A percentile compares a stretch with the other conserved stretches of the same genome.
These are phyloP conservation scores for Tuber magnatum DNA, from an alignment of 495 filamentous ascomycete genomes.

Conservation along the genomic window DNA sequence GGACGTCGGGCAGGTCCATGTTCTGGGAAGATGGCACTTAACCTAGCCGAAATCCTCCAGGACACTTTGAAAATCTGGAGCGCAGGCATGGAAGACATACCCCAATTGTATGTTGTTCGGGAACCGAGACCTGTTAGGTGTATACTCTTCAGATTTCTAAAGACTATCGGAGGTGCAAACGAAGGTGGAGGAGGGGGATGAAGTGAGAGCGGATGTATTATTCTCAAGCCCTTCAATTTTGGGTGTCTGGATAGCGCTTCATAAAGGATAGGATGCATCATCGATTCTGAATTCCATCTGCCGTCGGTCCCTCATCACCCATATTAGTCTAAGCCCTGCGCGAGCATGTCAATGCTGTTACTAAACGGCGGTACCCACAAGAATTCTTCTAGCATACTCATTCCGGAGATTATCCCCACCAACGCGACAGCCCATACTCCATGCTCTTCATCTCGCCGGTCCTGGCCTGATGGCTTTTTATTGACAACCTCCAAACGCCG, in stretches of 20 bases:
- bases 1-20: neutral
- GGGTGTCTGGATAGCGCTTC: constrained; percentile 18
- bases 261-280: constrained; percentile 30
- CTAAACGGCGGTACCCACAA: constrained; percentile 15
- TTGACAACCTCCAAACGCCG: constrained; percentile 22
- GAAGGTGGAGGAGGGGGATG: neutral
- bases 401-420: constrained; percentile 26
- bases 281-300: constrained; percentile 23
- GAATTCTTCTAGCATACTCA: constrained; percentile 22
- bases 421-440: constrained; percentile 32
- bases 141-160: constrained; percentile 3
- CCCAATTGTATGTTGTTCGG: neutral
- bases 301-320: constrained; percentile 5
- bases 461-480: neutral
- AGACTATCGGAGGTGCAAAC: neutral
- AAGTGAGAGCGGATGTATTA: constrained; percentile 18
- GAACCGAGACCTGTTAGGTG: neutral
- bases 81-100: neutral
- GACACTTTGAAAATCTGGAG: neutral
- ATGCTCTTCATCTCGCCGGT: constrained; percentile 12
- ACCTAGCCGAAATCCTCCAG: neutral
- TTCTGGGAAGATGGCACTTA: constrained; percentile 1
- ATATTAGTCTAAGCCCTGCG: neutral
- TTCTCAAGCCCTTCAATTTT: constrained; percentile 15
- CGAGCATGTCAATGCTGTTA: neutral